Evolutionary conservation across 805 yeast species (phyloP).

Genomic region (Metschnikowia reukaufii): DNA sequence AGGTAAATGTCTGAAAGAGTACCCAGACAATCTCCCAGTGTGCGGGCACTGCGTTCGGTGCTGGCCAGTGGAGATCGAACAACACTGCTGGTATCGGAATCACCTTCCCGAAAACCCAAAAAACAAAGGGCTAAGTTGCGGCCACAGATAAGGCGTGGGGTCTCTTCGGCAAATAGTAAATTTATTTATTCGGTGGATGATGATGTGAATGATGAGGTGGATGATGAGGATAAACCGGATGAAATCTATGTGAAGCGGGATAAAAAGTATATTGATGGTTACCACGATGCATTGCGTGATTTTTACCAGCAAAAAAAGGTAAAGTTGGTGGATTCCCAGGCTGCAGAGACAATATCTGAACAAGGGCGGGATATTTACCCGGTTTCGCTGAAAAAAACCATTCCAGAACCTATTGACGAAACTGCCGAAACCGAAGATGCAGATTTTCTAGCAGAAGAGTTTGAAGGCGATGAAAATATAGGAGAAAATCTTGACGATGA

Average conservation of each 20-base stretch:
- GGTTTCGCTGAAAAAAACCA: constrained; percentile 2
- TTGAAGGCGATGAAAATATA: background rate
- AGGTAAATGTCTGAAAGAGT: constrained; percentile 6
- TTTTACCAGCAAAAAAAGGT: constrained; percentile 25
- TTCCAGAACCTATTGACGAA: constrained; percentile 9
- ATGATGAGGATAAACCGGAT: constrained; percentile 49
- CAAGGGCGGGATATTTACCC: constrained; percentile 1
- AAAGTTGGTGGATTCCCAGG: constrained; percentile 10
- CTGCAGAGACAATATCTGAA: background rate
- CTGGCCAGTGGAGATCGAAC: constrained; percentile 12
- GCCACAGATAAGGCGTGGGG: constrained; percentile 34
- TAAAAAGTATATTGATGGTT: constrained; percentile 62
- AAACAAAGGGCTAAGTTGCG: constrained; percentile 25
- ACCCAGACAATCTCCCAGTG: constrained; percentile 13
- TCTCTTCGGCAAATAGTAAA: constrained; percentile 25
- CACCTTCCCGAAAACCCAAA: constrained; percentile 16
- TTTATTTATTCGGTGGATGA: constrained; percentile 77
- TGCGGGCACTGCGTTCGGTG: constrained; percentile 15
- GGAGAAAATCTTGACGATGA: constrained; percentile 14
- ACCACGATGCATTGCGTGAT: constrained; percentile 62
- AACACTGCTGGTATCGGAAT: constrained; percentile 7
- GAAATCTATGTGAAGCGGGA: constrained; percentile 35
- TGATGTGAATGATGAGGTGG: constrained; percentile 60
- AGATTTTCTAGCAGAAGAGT: background rate
- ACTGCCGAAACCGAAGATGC: constrained; percentile 6